A percentile compares a stretch with the other conserved stretches of the same genome.
Evolutionary conservation across 768 basidiomycete species (phyloP).

Genomic region (Lactarius sanguifluus): DNA sequence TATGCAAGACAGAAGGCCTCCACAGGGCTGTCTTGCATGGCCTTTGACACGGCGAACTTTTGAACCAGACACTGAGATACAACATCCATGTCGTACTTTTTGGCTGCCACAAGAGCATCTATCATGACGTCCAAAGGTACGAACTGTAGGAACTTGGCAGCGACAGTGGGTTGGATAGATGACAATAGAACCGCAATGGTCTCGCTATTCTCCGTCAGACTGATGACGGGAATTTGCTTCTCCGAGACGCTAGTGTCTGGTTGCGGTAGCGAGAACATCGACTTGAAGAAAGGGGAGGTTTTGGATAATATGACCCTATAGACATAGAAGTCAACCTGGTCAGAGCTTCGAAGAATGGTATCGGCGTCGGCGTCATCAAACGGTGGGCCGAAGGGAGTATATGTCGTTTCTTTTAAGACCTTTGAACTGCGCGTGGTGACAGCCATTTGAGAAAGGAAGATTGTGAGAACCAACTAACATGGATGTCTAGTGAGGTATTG

Average conservation of each 20-base stretch:
- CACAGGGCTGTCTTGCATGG: not conserved
- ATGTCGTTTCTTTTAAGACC: too few relatives aligned
- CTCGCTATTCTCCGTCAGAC: not conserved
- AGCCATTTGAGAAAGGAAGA: too few relatives aligned
- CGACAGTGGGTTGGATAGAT: not conserved
- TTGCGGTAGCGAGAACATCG: conserved; percentile 3
- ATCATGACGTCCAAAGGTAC: not conserved
- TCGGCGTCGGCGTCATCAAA: not conserved
- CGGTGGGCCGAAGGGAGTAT: not conserved
- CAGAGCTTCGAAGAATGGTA: conserved; percentile 3
- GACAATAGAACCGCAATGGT: not conserved
- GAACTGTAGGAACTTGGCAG: not conserved
- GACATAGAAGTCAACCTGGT: conserved; percentile 12
- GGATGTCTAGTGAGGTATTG: too few relatives aligned
- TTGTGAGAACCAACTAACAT: too few relatives aligned
- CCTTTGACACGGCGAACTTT: not conserved
- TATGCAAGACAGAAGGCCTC: conserved; percentile 5
- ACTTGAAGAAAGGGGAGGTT: conserved; percentile 12
- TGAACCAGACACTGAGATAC: not conserved
- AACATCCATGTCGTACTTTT: not conserved
- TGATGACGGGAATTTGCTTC: not conserved
- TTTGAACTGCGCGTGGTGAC: too few relatives aligned
- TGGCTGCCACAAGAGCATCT: not conserved
- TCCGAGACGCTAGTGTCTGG: not conserved
- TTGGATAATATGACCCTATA: conserved; percentile 16